Evolutionary conservation across 1,284 basidiomycete genomes (phyloP), one percentile per base, ranked within the genome.

Genomic region (Malassezia psittaci): DNA sequence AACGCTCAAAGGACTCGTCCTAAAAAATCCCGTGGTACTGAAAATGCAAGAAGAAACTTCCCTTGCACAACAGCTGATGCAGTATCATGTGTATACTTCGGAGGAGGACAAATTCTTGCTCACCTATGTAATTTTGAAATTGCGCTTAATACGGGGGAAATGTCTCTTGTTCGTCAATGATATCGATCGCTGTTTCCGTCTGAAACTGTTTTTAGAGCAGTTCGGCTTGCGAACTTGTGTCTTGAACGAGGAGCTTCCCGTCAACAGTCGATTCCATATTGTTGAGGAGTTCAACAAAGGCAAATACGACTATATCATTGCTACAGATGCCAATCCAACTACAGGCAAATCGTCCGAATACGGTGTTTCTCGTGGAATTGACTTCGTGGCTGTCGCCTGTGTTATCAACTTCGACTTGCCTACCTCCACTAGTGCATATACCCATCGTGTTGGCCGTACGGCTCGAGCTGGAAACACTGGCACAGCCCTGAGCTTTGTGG

Each of bases 221-320:
- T 98, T 96, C 68, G 93, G 89, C 0, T 87, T 98, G 74, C 90
- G 90, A 75, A 87, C 86, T 62, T 96, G 91, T 66, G 91, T 99
- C 0, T 81, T 99, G 38, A 96, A 99, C 70, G 89, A 89, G 15
- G 94, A 98, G 76, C 77, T 99, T 45, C 94, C 94, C 0, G 78
- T 96, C 56, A 96, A 96, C 69, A 93, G 89, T 21, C 81, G 90
- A 75, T 96, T 93, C 72, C 94, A 98, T 72, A 87, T 88, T 5
- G 93, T 99, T 2, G 90, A 99, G 69, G 93, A 96, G 77, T 99
- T 99, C 75, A 96, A 99, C 77, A 89, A 90, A 68, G 94, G 94
- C 7, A 88, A 93, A 11, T 98, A 96, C 72, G 90, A 98, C 72
- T 96, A 96, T 73, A 91, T 98, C 59, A 94, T 99, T 56, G 94